phyloP scores from a whole-genome alignment of 2,329 filamentous ascomycete species.

The Phaeosphaeriaceae sp. region DNA sequence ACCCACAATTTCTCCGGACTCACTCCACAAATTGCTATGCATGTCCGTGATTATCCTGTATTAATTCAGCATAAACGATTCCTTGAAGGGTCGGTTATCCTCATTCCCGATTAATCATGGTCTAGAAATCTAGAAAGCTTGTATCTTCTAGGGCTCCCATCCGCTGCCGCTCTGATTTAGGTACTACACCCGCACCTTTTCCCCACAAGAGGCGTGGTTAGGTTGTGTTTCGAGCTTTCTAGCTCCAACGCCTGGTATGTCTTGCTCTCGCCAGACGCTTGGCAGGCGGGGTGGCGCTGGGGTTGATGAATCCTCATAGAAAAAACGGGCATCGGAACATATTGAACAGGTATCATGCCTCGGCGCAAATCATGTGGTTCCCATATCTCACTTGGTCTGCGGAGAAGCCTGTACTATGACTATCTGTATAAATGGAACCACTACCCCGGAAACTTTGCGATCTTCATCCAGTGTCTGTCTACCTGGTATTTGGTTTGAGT shows the following conservation, averaged over 20 bases:
- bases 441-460: constrained; percentile 15
- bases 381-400: constrained; percentile 17
- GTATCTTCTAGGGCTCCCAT: constrained; percentile 14
- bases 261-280: constrained; percentile 33
- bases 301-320: constrained; percentile 10
- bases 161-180: constrained; percentile 22
- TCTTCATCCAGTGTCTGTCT: constrained; percentile 6
- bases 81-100: constrained; percentile 6
- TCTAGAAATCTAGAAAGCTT: constrained; percentile 10
- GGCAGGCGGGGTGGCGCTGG: constrained; percentile 24
- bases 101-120: constrained; percentile 8
- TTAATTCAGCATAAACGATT: constrained; percentile 4
- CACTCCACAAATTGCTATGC: constrained; percentile 26
- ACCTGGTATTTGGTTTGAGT: constrained; percentile 4
- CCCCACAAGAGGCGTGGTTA: neutral
- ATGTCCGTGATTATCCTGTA: neutral
- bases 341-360: constrained; percentile 19
- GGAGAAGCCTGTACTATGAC: constrained; percentile 28
- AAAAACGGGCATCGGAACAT: constrained; percentile 23
- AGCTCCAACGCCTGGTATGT: neutral
- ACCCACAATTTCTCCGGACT: constrained; percentile 23
- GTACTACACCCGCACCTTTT: constrained; percentile 21
- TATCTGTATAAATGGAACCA: constrained; percentile 30
- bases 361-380: constrained; percentile 18
- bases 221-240: constrained; percentile 6